Evolutionary conservation across 2,329 filamentous ascomycete genomes (phyloP).

Genomic region (Aspergillus pseudonomiae): DNA sequence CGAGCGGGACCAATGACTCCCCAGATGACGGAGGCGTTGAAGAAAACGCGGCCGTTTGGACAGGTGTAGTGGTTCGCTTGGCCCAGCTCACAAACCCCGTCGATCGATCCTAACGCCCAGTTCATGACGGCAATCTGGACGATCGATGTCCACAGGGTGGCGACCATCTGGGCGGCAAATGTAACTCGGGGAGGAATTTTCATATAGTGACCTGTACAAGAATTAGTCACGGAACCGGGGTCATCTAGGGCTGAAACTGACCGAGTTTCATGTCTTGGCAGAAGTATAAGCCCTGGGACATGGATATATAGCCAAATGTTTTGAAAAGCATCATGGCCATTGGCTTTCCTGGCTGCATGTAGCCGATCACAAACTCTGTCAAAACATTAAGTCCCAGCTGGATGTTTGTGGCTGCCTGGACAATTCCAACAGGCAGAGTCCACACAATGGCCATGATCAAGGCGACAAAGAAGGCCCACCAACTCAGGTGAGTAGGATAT

Average conservation of each 20-base stretch:
- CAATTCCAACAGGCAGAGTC: conserved; percentile 63
- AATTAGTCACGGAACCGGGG: not conserved
- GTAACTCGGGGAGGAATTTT: conserved; percentile 54
- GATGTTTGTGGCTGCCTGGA: conserved; percentile 71
- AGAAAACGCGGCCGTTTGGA: conserved; percentile 63
- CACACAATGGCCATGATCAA: conserved; percentile 67
- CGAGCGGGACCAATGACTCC: conserved; percentile 71
- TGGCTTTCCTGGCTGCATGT: conserved; percentile 71
- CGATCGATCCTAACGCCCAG: conserved; percentile 59
- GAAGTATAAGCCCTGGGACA: conserved; percentile 68
- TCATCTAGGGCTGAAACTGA: conserved; percentile 12
- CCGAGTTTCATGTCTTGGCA: conserved; percentile 67
- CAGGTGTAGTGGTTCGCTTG: conserved; percentile 62
- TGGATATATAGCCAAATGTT: conserved; percentile 71
- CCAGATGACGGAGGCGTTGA: conserved; percentile 73
- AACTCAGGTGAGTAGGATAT: conserved; percentile 69
- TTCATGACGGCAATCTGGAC: conserved; percentile 52
- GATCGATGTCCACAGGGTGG: conserved; percentile 54
- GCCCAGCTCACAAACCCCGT: conserved; percentile 64
- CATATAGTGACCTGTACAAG: conserved; percentile 62
- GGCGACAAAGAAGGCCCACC: conserved; percentile 73
- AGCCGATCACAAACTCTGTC: conserved; percentile 73
- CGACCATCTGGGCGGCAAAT: conserved; percentile 55
- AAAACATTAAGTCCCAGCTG: conserved; percentile 70
- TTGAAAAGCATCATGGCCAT: conserved; percentile 80